A percentile compares a stretch with the other conserved stretches of the same genome.
These are phyloP conservation scores for Sporothrix schenckii DNA, from an alignment of 2,329 filamentous ascomycete genomes.

Conservation along the genomic window DNA sequence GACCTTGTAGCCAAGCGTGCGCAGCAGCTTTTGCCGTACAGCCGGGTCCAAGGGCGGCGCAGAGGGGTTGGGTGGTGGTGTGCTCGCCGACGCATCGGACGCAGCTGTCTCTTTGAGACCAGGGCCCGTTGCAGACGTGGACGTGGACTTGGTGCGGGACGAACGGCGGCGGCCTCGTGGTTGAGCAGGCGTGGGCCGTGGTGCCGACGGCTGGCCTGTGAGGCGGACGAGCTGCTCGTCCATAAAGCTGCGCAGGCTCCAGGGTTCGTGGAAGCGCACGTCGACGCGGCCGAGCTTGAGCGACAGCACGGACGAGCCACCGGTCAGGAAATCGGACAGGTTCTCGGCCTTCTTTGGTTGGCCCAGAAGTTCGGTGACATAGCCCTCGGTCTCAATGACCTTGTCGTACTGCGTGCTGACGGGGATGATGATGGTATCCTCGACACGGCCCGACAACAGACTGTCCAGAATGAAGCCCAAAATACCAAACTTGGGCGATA, in stretches of 20 bases:
- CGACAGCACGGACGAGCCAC: slow-evolving; percentile 81
- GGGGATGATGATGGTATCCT: slow-evolving; percentile 91
- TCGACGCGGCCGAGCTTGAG: slow-evolving; percentile 89
- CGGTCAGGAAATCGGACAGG: slow-evolving; percentile 81
- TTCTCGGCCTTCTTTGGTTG: slow-evolving; percentile 97
- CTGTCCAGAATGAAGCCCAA: slow-evolving; percentile 89
- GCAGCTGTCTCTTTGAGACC: background rate
- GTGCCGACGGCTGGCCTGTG: slow-evolving; percentile 51
- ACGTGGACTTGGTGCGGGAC: background rate
- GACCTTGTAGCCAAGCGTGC: slow-evolving; percentile 89
- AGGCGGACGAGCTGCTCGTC: slow-evolving; percentile 69
- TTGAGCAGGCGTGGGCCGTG: slow-evolving; percentile 49
- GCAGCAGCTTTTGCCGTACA: slow-evolving; percentile 71
- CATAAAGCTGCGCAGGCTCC: slow-evolving; percentile 84
- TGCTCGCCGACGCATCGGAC: background rate
- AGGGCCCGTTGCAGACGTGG: background rate
- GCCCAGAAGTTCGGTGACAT: slow-evolving; percentile 90
- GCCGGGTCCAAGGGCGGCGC: slow-evolving; percentile 54
- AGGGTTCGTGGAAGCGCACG: slow-evolving; percentile 93
- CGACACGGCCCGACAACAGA: slow-evolving; percentile 80
- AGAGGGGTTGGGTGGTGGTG: slow-evolving; percentile 16
- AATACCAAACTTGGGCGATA: slow-evolving; percentile 95
- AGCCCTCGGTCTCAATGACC: slow-evolving; percentile 96
- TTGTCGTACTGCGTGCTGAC: slow-evolving; percentile 99
- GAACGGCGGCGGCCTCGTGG: slow-evolving; percentile 43